Percentiles rank a stretch among this genome's conserved stretches.
Evolutionary conservation across 805 yeast species (phyloP).

Genomic region (Kazachstania africana): DNA sequence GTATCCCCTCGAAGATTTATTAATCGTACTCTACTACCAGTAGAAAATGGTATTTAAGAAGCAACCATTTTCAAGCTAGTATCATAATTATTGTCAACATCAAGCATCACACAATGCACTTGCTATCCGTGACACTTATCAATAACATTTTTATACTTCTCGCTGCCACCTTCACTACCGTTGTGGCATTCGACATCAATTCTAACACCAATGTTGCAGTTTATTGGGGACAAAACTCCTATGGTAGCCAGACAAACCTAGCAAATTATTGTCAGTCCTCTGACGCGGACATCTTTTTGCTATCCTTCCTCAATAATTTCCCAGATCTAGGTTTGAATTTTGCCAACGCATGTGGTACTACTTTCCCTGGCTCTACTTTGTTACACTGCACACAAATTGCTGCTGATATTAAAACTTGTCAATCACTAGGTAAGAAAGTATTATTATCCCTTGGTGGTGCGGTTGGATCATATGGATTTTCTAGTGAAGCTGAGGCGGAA

Average conservation of each 20-base stretch:
- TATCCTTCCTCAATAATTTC: slow-evolving; percentile 60
- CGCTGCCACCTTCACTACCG: no score
- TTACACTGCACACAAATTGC: slow-evolving; percentile 46
- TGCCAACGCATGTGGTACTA: slow-evolving; percentile 38
- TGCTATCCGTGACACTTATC: no score
- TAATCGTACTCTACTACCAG: no score
- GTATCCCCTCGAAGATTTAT: no score
- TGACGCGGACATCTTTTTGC: slow-evolving; percentile 56
- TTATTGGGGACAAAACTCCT: slow-evolving; percentile 85
- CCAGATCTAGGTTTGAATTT: slow-evolving; percentile 45
- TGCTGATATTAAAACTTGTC: slow-evolving; percentile 63
- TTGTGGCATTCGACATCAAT: slow-evolving; percentile 25
- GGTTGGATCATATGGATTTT: slow-evolving; percentile 73
- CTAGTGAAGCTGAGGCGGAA: slow-evolving; percentile 61
- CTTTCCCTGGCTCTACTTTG: slow-evolving; percentile 25
- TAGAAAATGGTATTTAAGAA: no score
- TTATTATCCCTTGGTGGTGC: slow-evolving; percentile 71
- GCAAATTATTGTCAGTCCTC: slow-evolving; percentile 54
- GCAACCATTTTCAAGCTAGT: no score
- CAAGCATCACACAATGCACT: no score
- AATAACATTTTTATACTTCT: no score
- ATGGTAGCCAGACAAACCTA: slow-evolving; percentile 38
- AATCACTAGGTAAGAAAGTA: slow-evolving; percentile 61
- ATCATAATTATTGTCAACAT: no score
- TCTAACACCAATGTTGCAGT: slow-evolving; percentile 54